A percentile compares a stretch with the other conserved stretches of the same genome.
Conservation (phyloP, 2,329 filamentous ascomycete species). For the Epichloe hybrida region DNA sequence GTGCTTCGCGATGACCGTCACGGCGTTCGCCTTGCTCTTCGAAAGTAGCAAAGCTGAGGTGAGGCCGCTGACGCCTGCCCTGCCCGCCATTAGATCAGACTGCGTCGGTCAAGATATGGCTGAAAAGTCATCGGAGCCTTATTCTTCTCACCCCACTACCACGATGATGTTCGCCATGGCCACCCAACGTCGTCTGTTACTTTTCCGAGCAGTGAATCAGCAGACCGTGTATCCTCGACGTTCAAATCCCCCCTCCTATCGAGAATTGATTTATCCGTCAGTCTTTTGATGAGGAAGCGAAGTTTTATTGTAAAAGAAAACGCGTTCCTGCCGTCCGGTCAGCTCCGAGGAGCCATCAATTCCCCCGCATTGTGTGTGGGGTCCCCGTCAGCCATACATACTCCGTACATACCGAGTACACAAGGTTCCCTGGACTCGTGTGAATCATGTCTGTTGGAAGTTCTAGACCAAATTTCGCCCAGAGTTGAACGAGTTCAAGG, state of each 20-base stretch:
- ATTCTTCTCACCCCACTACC: conserved; percentile 20
- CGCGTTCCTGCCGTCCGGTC: not conserved
- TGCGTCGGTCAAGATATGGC: not conserved
- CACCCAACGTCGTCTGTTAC: not conserved
- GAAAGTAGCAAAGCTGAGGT: conserved; percentile 36
- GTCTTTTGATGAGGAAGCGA: not conserved
- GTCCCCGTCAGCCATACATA: not conserved
- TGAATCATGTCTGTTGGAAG: no score
- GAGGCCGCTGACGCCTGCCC: conserved; percentile 37
- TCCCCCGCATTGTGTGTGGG: not conserved
- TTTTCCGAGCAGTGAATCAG: not conserved
- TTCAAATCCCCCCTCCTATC: no score
- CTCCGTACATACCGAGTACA: no score
- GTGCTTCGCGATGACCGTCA: conserved; percentile 71
- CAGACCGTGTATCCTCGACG: not conserved
- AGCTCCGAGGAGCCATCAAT: not conserved
- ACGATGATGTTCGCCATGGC: conserved; percentile 2
- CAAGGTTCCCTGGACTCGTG: no score
- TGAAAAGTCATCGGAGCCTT: not conserved
- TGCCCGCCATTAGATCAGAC: conserved; percentile 7
- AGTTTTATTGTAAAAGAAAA: not conserved
- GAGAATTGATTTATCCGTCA: not conserved
- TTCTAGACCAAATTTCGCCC: no score
- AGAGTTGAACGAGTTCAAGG: not conserved
- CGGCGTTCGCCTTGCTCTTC: conserved; percentile 26